Base-by-base conservation (phyloP, 805 yeast genomes). In the Sungouiozyma intestinalis region DNA sequence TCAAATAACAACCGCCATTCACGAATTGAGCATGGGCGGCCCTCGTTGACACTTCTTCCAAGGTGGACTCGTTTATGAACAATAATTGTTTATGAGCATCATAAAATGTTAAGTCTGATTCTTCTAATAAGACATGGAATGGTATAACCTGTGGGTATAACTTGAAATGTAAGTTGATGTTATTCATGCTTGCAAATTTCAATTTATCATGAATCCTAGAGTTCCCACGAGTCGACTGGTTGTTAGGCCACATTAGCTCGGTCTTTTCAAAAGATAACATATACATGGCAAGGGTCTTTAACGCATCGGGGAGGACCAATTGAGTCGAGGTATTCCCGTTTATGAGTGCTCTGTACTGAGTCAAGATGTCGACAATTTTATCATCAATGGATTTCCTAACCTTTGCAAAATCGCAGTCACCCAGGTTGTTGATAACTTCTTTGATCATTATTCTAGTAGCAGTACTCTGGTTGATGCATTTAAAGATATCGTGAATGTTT, bases 101-200 rank as follows among this genome's bases (percentile, higher is more conserved):
- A 41, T 55, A 63, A 4, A 66, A 65, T 35, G 78, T 52, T 19
- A 59, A 77, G 47, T 85, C 94, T 1, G 64, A 65, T 8, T 74
- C 81, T 2, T 63, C 52, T 38, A 62, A 63, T 44, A 85, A 60
- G 3, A 74, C 69, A 57, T 87, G 95, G 19, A 90, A 60, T 33
- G 83, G 84, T 27, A 83, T 69, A 43, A 90, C 66, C 9, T 82
- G 77, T 1, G 98, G 97, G 54, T 88, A 92, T 33, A 92, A 67
- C 47, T 76, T 78, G 45, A 73, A 73, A 17, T 78, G 65, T 16
- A 88, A 65, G 40, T 70, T 69, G 14, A 81, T 57, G 5, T 71
- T 64, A 50, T 73, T 66, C 55, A 85, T 64, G 37, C 67, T 63
- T 45, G 67, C 70, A 40, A 73, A 65, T 39, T 74, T 74, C 40